phyloP scores from a whole-genome alignment of 2,329 filamentous ascomycete genomes.

The Fusarium camptoceras region DNA sequence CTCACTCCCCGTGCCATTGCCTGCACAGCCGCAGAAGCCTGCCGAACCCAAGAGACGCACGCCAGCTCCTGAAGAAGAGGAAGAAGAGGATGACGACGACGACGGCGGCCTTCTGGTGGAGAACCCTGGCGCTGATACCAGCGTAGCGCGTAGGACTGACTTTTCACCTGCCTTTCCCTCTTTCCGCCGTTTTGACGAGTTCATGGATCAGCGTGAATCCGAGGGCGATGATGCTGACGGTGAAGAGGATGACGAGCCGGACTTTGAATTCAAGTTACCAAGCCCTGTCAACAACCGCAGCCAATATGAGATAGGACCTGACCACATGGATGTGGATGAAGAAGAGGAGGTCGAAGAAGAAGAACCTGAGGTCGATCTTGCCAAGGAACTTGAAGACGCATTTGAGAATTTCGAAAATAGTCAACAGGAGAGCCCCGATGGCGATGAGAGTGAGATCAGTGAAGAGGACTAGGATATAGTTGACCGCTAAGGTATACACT shows the following conservation, averaged over 20 bases:
- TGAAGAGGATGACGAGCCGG: constrained; percentile 61
- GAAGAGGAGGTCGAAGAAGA: constrained; percentile 43
- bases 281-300: constrained; percentile 62
- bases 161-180: constrained; percentile 64
- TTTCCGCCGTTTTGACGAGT: constrained; percentile 65
- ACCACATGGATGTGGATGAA: constrained; percentile 48
- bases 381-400: constrained; percentile 65
- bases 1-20: constrained; percentile 51
- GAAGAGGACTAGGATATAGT: constrained; percentile 67
- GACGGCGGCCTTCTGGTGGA: constrained; percentile 70
- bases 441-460: constrained; percentile 73
- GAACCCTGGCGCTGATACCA: constrained; percentile 65
- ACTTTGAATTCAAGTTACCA: constrained; percentile 63
- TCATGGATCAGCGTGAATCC: constrained; percentile 60
- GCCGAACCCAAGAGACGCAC: constrained; percentile 47
- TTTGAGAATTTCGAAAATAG: constrained; percentile 66
- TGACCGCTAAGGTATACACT: not conserved
- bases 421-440: constrained; percentile 62
- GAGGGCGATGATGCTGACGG: constrained; percentile 62
- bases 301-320: constrained; percentile 41
- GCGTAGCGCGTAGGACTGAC: constrained; percentile 51
- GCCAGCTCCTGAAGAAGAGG: constrained; percentile 59
- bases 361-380: constrained; percentile 56
- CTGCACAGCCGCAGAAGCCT: constrained; percentile 34
- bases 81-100: constrained; percentile 67